These are phyloP conservation scores for Spathaspora passalidarum DNA, from an alignment of 805 yeast genomes.

Conservation along the genomic window DNA sequence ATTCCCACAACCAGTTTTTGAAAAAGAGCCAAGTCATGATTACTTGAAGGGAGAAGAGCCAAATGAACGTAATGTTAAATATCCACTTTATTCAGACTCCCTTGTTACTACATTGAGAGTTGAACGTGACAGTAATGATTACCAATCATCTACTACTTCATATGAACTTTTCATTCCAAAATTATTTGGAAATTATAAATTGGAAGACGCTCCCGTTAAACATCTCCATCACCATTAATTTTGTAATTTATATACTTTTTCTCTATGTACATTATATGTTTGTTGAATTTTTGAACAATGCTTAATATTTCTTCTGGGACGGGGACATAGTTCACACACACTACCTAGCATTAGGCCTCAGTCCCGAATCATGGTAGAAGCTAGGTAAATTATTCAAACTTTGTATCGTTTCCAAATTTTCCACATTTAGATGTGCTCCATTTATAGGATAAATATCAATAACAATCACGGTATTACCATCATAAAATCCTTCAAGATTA, in stretches of 20 bases:
- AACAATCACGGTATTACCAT: slow-evolving; percentile 23
- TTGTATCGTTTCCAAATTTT: slow-evolving; percentile 3
- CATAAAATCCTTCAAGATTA: slow-evolving; percentile 27
- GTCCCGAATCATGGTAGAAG: too few species aligned
- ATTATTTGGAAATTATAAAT: slow-evolving; percentile 31
- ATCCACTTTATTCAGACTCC: slow-evolving; percentile 55
- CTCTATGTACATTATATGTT: background rate
- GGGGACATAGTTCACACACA: too few species aligned
- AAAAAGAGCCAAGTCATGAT: slow-evolving; percentile 6
- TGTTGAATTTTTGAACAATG: background rate
- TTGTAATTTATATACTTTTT: too few species aligned
- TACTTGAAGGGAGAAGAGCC: slow-evolving; percentile 10
- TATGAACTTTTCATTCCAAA: slow-evolving; percentile 75
- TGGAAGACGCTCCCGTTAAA: slow-evolving; percentile 31
- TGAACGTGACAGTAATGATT: slow-evolving; percentile 54
- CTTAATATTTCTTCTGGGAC: too few species aligned
- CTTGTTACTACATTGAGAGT: slow-evolving; percentile 71
- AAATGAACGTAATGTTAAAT: slow-evolving; percentile 38
- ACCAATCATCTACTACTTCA: slow-evolving; percentile 51
- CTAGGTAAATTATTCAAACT: background rate
- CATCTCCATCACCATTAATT: slow-evolving; percentile 15
- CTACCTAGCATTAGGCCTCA: too few species aligned
- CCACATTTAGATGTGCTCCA: slow-evolving; percentile 6
- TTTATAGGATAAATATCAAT: slow-evolving; percentile 20
- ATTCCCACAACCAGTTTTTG: slow-evolving; percentile 43